Conservation (phyloP, 768 basidiomycete species). For the Trametes punicea region DNA sequence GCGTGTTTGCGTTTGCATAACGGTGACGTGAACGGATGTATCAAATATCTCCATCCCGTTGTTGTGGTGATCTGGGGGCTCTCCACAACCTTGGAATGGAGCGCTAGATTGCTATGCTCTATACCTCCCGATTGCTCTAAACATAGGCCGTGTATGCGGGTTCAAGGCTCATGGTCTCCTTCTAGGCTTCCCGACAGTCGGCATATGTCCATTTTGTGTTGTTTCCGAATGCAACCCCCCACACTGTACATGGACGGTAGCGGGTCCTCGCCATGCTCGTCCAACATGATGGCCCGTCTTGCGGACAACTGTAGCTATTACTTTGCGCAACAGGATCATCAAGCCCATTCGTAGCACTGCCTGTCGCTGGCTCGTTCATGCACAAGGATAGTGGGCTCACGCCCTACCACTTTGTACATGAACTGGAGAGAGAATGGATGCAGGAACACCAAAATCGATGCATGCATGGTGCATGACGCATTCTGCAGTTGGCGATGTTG, state of each 20-base stretch:
- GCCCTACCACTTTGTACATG: no score
- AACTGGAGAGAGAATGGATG: not conserved
- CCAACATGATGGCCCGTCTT: no score
- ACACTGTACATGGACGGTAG: not conserved
- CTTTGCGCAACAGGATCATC: no score
- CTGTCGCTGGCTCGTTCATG: no score
- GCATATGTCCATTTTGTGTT: not conserved
- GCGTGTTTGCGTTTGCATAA: not conserved
- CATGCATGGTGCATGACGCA: not conserved
- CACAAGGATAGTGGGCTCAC: no score
- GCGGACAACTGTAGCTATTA: no score
- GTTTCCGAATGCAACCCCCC: not conserved
- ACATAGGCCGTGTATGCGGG: not conserved
- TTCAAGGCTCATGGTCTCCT: no score
- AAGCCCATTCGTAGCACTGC: no score
- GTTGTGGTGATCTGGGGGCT: not conserved
- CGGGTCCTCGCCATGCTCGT: not conserved
- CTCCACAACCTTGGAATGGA: not conserved
- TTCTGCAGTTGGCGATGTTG: not conserved
- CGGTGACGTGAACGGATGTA: not conserved
- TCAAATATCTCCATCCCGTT: not conserved
- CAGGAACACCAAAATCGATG: not conserved
- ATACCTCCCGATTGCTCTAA: not conserved
- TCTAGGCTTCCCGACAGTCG: not conserved
- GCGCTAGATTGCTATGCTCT: not conserved